Base-by-base conservation (phyloP, 495 filamentous ascomycete species). In the Glonium stellatum region DNA sequence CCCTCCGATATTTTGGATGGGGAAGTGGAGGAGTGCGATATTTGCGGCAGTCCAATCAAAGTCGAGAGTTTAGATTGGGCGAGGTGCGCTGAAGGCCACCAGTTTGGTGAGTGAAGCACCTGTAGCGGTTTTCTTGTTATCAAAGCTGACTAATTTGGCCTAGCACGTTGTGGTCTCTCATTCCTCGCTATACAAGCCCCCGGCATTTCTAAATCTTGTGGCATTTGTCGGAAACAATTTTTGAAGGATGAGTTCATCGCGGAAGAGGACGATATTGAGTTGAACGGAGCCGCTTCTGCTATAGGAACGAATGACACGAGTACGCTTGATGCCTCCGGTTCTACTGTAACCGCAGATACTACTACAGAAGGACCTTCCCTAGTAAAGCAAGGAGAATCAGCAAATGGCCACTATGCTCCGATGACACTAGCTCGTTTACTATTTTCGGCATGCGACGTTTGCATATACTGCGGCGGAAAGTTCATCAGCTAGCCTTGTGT, bases 131-230 rank as follows among this genome's bases (percentile, higher is more conserved):
- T 9, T 36, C 19, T n/a, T 13, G 15, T 19, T 37, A 18, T 42
- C 25, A 37, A 4, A 11, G 23, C 36, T 21, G 8, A 8, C 18
- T 22, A 39, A 55, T 39, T 51, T 22, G 18, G 39, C 12, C 4
- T 12, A 55, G 69, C 70, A n/a, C 76, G 82, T 36, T 85, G 82
- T 67, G 75, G 70, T 25, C 58, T 85, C 42, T 81, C 77, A 1
- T 79, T 80, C 42, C 56, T 82, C 46, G 71, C 80, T 5, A 81
- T 85, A 5, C 78, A 82, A 66, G 75, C 76, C 50, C 81, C 82
- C 36, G 77, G 77, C 0, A 66, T 78, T 13, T 79, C 80, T 8
- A 83, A 83, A 61, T 76, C 75, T 57, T 85, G 82, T 66, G 76
- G 75, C 8, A 52, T 67, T 12, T 85, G 82, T 63, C 67, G 65